Base-by-base conservation (phyloP, 805 yeast species). In the Ogataea paraovalis region DNA sequence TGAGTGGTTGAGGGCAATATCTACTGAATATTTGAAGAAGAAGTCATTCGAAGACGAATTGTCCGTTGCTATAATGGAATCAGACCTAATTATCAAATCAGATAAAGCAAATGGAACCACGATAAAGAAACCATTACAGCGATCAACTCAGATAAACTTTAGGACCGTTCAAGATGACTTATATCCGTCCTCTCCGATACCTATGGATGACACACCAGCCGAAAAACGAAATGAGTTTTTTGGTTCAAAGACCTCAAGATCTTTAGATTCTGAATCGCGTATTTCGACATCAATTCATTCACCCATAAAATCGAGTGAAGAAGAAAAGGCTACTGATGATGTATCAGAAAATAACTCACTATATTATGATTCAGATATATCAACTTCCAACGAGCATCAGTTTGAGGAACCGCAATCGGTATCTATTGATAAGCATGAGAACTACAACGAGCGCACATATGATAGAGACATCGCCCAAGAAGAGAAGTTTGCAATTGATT, bases 41-140 rank as follows among this genome's bases (percentile, higher is more conserved):
- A 49, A 47, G 8, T 37, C 45, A 12, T 56, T 45, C 36, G 43
- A 48, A 27, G 44, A 45, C 2, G 59, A 58, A 18, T 41, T 60
- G 18, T 39, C 44, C 6, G 18, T 48, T 2, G 51, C 57, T 18
- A 42, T 54, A 13, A 42, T 50, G 13, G 56, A 56, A 21, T 55
- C 55, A 3, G 40, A 51, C 20, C 19, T n/a, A 6, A 2, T 50
- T n/a, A 45, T 57, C 16, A 28, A 32, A n/a, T 30, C 19, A 16
- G 8, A 6, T 5, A 34, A 18, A 16, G 7, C 3, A 6, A 16
- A 13, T 2, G 21, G 10, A 8, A 16, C 5, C 34, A 39, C 20
- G 18, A 14, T 27, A 22, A 25, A 20, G 18, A 32, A 14, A 10
- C 39, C 42, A 7, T 20, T 18, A 23, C 43, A 30, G 19, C 25